phyloP scores from a whole-genome alignment of 768 basidiomycete species.

The Melanogaster broomeanus region DNA sequence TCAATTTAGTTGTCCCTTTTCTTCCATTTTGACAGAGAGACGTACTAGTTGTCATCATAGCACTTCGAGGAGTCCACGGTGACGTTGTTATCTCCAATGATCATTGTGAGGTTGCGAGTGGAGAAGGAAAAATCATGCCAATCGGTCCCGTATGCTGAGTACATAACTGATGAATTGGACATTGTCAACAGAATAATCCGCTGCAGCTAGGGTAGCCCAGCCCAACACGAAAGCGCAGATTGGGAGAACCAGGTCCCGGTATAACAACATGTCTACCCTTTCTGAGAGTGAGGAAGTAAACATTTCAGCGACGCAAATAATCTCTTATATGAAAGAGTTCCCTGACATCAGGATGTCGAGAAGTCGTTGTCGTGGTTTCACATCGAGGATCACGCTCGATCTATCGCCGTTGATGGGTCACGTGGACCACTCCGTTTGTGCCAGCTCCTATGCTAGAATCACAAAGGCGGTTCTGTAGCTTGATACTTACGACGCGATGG shows the following conservation, averaged over 20 bases:
- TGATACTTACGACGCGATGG: too few relatives aligned
- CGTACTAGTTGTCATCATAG: constrained; percentile 1
- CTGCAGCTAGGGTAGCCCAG: not conserved
- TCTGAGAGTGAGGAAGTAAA: too few relatives aligned
- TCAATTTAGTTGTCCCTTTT: not conserved
- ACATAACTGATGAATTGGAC: not conserved
- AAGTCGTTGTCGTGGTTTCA: too few relatives aligned
- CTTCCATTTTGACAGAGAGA: not conserved
- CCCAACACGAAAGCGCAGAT: not conserved
- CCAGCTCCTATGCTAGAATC: not conserved
- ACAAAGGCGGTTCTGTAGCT: too few relatives aligned
- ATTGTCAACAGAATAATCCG: constrained; percentile 1
- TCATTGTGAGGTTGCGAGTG: not conserved
- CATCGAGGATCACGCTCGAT: too few relatives aligned
- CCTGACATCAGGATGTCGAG: too few relatives aligned
- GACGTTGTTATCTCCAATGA: not conserved
- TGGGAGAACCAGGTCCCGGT: not conserved
- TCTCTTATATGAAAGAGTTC: too few relatives aligned
- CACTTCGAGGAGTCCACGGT: not conserved
- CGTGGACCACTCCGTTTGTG: too few relatives aligned
- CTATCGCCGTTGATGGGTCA: too few relatives aligned
- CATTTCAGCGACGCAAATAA: too few relatives aligned
- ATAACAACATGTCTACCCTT: not conserved
- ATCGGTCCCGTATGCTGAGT: not conserved
- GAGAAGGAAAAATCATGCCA: not conserved